phyloP scores from a whole-genome alignment of 345 rosid species.

The Garcia nutans region DNA sequence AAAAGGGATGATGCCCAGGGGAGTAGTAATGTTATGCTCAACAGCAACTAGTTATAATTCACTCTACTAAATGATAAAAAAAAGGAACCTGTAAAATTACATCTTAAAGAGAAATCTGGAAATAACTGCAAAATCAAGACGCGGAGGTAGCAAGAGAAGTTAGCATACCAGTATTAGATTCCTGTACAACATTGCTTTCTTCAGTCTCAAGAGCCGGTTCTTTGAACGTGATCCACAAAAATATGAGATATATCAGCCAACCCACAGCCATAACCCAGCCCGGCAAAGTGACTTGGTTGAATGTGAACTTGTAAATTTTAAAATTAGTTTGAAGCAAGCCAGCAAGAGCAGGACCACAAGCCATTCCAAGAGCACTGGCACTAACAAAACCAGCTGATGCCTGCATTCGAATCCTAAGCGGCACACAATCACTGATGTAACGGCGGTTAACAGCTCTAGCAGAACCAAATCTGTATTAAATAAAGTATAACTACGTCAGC shows the following conservation, averaged over 20 bases:
- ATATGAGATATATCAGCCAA: slow-evolving; percentile 80
- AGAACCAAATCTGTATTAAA: slow-evolving; percentile 77
- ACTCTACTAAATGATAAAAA: background rate
- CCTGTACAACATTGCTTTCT: slow-evolving; percentile 37
- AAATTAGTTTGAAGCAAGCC: slow-evolving; percentile 88
- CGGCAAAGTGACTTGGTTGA: slow-evolving; percentile 81
- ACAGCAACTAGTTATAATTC: background rate
- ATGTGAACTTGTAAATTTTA: slow-evolving; percentile 72
- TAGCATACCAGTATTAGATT: slow-evolving; percentile 52
- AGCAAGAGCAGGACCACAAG: slow-evolving; percentile 99
- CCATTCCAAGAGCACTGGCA: slow-evolving; percentile 99
- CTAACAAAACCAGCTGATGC: slow-evolving; percentile 99
- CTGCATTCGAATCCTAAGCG: slow-evolving; percentile 84
- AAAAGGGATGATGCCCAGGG: background rate
- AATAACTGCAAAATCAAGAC: slow-evolving; percentile 4
- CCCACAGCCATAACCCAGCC: slow-evolving; percentile 98
- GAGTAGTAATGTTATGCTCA: background rate
- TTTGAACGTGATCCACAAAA: slow-evolving; percentile 79
- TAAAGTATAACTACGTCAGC: slow-evolving; percentile 23
- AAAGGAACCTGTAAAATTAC: background rate
- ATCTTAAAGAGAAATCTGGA: background rate
- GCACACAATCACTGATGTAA: slow-evolving; percentile 96
- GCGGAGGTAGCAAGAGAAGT: background rate
- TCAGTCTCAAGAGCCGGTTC: slow-evolving; percentile 72
- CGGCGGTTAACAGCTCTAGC: slow-evolving; percentile 99